phyloP scores from a whole-genome alignment of 805 yeast species.

The Yamadazyma scolyti region DNA sequence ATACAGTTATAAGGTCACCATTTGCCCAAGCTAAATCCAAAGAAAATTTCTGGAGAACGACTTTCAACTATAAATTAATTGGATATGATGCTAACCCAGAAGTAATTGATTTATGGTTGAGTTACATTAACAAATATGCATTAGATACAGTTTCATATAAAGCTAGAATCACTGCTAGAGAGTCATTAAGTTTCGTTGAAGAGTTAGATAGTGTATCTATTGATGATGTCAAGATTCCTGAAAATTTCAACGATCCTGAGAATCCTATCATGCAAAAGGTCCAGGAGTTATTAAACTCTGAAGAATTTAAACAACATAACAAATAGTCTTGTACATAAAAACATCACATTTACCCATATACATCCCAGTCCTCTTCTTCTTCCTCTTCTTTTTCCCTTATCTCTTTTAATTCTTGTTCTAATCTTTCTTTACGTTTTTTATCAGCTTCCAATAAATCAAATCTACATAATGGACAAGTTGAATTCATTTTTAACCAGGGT shows the following conservation, averaged over 20 bases:
- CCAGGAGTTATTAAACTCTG: constrained; percentile 64
- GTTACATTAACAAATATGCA: constrained; percentile 72
- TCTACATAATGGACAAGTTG: constrained; percentile 86
- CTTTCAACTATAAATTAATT: constrained; percentile 68
- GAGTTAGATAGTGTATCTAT: constrained; percentile 23
- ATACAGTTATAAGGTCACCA: constrained; percentile 92
- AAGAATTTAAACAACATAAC: constrained; percentile 60
- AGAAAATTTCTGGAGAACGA: constrained; percentile 88
- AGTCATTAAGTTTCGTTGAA: constrained; percentile 23
- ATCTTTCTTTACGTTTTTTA: constrained; percentile 22
- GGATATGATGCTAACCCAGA: constrained; percentile 87
- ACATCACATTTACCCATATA: constrained; percentile 54
- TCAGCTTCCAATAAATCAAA: constrained; percentile 53
- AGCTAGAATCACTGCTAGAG: constrained; percentile 52
- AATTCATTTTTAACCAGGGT: constrained; percentile 77
- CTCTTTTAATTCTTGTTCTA: constrained; percentile 30
- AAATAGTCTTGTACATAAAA: constrained; percentile 13
- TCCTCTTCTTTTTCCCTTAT: constrained; percentile 47
- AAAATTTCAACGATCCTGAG: constrained; percentile 26
- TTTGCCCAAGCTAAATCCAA: constrained; percentile 92
- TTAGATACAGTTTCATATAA: constrained; percentile 81
- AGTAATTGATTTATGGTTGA: constrained; percentile 75
- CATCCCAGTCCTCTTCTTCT: constrained; percentile 70
- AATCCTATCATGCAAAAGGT: constrained; percentile 64
- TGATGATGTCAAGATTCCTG: constrained; percentile 28